Evolutionary conservation across 148 eudicot species (phyloP), one percentile per base, ranked within the genome.

Genomic region (Vaccinium macrocarpon): DNA sequence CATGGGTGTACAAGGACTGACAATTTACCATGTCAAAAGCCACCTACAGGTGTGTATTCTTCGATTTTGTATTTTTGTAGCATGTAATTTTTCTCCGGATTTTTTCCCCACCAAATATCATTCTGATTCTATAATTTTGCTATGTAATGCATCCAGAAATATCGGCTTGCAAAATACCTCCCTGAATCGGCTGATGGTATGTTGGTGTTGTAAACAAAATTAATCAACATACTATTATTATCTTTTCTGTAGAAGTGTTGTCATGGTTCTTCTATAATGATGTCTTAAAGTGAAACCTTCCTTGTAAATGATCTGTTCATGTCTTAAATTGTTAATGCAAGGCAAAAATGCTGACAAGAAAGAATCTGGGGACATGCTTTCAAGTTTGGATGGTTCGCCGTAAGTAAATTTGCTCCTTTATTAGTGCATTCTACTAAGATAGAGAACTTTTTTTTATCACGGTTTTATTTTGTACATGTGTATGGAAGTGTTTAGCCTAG

Each of bases 1-100:
- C 79, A 92, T 92, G 95, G 93, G 95, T 64, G 95, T 92, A 75
- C 95, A 90, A 84, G 93, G 95, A 78, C 86, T 92, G 62, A 91
- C 95, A 6, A 92, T 92, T 85, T 92, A 92, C 84, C 95, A 92
- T 86, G 95, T 92, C 77, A 92, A 92, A 84, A 92, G 95, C 84
- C 95, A 92, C 88, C 86, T 92, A 81, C 95, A 92, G 93, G 95
- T 77, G 61, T 32, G 82, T 15, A 29, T 62, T 79, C 55, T 81
- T 85, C 56, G 82, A 81, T 48, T 86, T 74, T 42, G 46, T 42
- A 42, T 42, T 5, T 42, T 42, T n/a, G 68, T 81, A 48, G 79
- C 83, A 57, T 56, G 71, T 6, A 71, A 52, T 38, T 57, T 56
- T 55, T 19, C 27, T 10, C 23, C 23, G 12, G 18, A 46, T 7